Conservation (phyloP, 2,329 filamentous ascomycete genomes). For the Cordyceps farinosa region DNA sequence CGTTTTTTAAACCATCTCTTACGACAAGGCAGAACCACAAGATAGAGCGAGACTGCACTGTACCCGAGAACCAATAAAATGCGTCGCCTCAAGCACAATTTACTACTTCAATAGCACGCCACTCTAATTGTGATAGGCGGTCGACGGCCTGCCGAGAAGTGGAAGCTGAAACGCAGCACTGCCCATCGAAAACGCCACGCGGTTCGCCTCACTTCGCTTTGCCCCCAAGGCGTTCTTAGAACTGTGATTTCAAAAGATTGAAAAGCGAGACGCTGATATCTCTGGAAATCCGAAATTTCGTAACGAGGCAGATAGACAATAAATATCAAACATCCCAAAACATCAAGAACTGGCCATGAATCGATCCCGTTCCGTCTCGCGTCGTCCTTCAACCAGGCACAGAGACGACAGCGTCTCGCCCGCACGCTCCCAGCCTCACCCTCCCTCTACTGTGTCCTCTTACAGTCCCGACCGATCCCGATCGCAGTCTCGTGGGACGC, state of each 20-base stretch:
- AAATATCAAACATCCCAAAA: neutral
- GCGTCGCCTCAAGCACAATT: neutral
- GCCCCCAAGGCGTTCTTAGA: neutral
- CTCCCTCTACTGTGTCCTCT: neutral
- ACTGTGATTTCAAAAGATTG: neutral
- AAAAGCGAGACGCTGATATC: neutral
- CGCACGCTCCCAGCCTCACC: slow-evolving; percentile 5
- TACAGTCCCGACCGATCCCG: neutral
- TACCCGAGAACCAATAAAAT: slow-evolving; percentile 2
- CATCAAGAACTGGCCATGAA: slow-evolving; percentile 6
- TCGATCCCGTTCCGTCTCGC: slow-evolving; percentile 16
- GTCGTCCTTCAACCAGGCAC: slow-evolving; percentile 1
- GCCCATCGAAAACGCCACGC: slow-evolving; percentile 7
- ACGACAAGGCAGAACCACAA: slow-evolving; percentile 8
- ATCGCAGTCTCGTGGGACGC: slow-evolving; percentile 1
- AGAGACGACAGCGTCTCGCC: slow-evolving; percentile 6
- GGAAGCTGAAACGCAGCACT: slow-evolving; percentile 1
- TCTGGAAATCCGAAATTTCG: too few relatives aligned
- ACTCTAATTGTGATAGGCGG: neutral
- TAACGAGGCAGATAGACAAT: neutral
- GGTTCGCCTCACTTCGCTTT: slow-evolving; percentile 7
- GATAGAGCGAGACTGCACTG: neutral
- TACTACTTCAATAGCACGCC: neutral
- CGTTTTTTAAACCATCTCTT: neutral
- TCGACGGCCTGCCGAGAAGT: neutral